A percentile compares a stretch with the other conserved stretches of the same genome.
These are phyloP conservation scores for Pecoramyces ruminantium DNA, from an alignment of 192 early-diverging fungal genomes.

Conservation along the genomic window DNA sequence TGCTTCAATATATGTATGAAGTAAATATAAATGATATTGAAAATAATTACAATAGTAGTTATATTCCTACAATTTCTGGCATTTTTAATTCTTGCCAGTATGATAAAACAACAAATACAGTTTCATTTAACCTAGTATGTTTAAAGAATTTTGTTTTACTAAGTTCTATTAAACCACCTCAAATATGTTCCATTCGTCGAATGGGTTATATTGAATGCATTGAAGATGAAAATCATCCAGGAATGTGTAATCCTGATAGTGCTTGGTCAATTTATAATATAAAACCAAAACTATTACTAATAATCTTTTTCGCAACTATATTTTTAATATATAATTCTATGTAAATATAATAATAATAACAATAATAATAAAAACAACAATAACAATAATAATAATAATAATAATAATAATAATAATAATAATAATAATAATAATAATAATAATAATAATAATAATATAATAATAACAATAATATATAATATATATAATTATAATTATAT, in stretches of 20 bases:
- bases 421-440: no score
- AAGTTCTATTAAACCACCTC: not conserved
- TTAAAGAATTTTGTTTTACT: not conserved
- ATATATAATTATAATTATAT: no score
- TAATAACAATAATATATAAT: no score
- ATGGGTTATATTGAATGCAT: not conserved
- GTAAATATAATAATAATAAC: not conserved
- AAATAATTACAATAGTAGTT: not conserved
- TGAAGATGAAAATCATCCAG: not conserved
- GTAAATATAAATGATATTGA: not conserved
- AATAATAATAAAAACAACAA: no score
- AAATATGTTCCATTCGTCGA: not conserved
- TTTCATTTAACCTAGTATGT: not conserved
- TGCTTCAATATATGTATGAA: not conserved
- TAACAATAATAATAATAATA: no score
- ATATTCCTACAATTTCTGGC: not conserved
- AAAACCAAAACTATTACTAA: no score
- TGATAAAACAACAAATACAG: not conserved
- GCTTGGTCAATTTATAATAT: not conserved
- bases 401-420: no score
- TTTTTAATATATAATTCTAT: not conserved
- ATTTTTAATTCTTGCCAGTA: not conserved
- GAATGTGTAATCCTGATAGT: not conserved
- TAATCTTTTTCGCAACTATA: no score
- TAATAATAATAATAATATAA: no score